phyloP scores from a whole-genome alignment of 208 protist species.

The Leishmania lainsoni region DNA sequence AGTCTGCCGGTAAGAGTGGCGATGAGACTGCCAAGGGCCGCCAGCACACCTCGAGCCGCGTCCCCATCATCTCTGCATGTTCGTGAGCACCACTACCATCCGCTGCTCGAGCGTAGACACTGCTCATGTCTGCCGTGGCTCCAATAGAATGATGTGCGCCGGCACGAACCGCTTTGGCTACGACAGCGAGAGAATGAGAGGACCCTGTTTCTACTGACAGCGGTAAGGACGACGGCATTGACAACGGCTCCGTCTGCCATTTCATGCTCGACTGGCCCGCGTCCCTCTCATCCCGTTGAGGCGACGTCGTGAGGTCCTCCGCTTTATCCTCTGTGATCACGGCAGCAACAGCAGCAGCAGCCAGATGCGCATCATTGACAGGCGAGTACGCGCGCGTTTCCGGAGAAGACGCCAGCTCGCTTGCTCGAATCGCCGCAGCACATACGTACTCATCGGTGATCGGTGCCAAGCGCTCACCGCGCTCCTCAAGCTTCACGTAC shows the following conservation, averaged over 20 bases:
- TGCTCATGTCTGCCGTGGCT: not conserved
- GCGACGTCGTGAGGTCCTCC: not conserved
- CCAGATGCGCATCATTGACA: not conserved
- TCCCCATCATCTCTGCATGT: not conserved
- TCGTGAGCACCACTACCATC: not conserved
- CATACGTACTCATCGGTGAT: not conserved
- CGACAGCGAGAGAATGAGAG: not conserved
- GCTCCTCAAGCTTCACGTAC: conserved; percentile 12
- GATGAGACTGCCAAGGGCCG: conserved; percentile 19
- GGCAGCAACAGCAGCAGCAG: not conserved
- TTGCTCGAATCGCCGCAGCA: not conserved
- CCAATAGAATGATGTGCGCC: not conserved
- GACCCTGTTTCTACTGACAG: not conserved
- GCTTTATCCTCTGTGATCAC: not conserved
- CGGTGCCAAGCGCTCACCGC: conserved; percentile 21
- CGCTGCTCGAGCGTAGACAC: not conserved
- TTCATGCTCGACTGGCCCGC: not conserved
- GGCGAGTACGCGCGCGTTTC: not conserved
- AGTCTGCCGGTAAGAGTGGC: conserved; percentile 15
- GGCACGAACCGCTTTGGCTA: not conserved
- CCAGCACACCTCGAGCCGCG: conserved; percentile 27
- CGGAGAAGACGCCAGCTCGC: not conserved
- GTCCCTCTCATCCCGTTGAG: not conserved
- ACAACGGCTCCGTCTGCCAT: conserved; percentile 6
- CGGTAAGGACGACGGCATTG: not conserved